These are phyloP conservation scores for Lodderomyces jiufengensis DNA, from an alignment of 1,139 yeast genomes.

Conservation along the genomic window DNA sequence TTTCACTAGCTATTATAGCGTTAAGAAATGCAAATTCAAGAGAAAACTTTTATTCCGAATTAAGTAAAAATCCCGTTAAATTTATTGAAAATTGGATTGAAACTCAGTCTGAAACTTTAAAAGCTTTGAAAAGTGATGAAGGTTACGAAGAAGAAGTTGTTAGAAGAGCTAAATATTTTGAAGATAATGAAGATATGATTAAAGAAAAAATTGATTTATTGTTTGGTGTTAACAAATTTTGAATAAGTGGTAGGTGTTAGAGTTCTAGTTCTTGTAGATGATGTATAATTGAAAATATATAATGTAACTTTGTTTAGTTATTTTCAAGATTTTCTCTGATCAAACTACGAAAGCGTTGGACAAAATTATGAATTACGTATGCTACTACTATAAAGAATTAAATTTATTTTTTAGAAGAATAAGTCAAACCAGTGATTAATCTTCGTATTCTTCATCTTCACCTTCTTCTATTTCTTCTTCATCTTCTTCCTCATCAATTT, in stretches of 20 bases:
- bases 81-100: slow-evolving; percentile 72
- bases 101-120: slow-evolving; percentile 71
- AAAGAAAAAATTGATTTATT: slow-evolving; percentile 75
- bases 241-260: too few species aligned
- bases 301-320: too few species aligned
- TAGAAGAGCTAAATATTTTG: slow-evolving; percentile 77
- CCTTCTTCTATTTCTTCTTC: slow-evolving; percentile 15
- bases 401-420: too few species aligned
- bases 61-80: slow-evolving; percentile 72
- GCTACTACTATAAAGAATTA: too few species aligned
- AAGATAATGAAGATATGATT: slow-evolving; percentile 61
- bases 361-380: too few species aligned
- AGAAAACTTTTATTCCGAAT: slow-evolving; percentile 61
- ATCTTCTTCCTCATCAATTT: slow-evolving; percentile 15
- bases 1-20: slow-evolving; percentile 60
- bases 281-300: too few species aligned
- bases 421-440: too few species aligned
- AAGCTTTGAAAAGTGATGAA: slow-evolving; percentile 78
- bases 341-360: too few species aligned
- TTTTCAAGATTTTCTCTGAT: too few species aligned
- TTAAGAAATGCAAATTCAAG: slow-evolving; percentile 54
- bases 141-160: slow-evolving; percentile 89
- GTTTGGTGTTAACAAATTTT: slow-evolving; percentile 38
- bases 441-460: slow-evolving; percentile 8
- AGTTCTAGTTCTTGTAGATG: too few species aligned